Percentiles rank a stretch among this genome's conserved stretches.
Evolutionary conservation across 176 grass and related monocot species (phyloP).

Genomic region (Musa acuminata): DNA sequence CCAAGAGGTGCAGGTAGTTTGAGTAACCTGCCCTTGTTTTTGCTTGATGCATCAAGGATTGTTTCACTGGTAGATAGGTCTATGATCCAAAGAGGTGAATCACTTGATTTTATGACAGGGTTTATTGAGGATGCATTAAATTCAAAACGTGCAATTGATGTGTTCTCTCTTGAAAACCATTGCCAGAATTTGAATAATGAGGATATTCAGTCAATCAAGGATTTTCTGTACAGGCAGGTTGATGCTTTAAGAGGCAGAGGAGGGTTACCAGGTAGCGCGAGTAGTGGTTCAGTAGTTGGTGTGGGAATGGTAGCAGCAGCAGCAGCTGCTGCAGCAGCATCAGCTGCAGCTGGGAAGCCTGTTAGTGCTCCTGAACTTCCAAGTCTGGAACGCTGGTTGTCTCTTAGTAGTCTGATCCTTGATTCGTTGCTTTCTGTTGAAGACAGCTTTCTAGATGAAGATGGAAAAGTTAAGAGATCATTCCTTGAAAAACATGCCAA

Average conservation of each 20-base stretch:
- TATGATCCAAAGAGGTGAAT: constrained; percentile 45
- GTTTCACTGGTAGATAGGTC: constrained; percentile 43
- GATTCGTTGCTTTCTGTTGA: constrained; percentile 37
- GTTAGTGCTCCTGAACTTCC: constrained; percentile 58
- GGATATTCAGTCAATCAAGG: constrained; percentile 75
- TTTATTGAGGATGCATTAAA: constrained; percentile 48
- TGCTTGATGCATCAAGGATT: constrained; percentile 66
- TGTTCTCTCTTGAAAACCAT: constrained; percentile 57
- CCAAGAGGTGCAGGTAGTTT: constrained; percentile 42
- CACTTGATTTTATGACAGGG: constrained; percentile 48
- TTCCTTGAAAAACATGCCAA: constrained; percentile 15
- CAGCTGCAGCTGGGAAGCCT: constrained; percentile 60
- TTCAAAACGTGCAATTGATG: constrained; percentile 46
- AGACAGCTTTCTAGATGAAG: constrained; percentile 19
- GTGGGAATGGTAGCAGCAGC: constrained; percentile 76
- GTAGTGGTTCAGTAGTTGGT: constrained; percentile 52
- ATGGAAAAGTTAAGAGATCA: constrained; percentile 20
- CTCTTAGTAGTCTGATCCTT: constrained; percentile 53
- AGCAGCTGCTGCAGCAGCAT: constrained; percentile 69
- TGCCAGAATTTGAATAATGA: constrained; percentile 44
- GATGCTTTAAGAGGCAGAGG: constrained; percentile 69
- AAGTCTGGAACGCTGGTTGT: constrained; percentile 66
- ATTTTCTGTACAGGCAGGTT: constrained; percentile 74
- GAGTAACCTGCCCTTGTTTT: constrained; percentile 59
- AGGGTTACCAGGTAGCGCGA: constrained; percentile 51